Base-by-base conservation (phyloP, 2,329 filamentous ascomycete species). In the Eurotiales sp. region DNA sequence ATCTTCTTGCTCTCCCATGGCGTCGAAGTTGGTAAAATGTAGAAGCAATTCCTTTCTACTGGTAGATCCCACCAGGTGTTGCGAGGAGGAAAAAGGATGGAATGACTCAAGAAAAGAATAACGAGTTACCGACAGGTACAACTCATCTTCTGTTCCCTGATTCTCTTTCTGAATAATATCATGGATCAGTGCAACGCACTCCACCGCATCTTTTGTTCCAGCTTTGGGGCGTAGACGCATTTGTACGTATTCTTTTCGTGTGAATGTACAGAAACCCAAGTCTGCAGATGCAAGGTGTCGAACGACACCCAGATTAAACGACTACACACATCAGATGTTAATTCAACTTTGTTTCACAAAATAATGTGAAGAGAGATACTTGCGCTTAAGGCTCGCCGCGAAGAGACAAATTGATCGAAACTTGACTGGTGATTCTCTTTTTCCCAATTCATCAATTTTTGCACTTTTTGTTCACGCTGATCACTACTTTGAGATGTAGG, bases 41-140 rank as follows among this genome's bases (percentile, higher is more conserved):
- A 46, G 8, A 3, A 46, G n/a, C 14, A 46, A 22, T 34, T 46
- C 44, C 32, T 46, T 46, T 21, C 19, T 46, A 17, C 23, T 46
- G 8, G 17, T 19, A 7, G 14, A 6, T 10, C n/a, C 12, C 10
- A 15, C 10, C 1, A 15, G 12, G 8, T 36, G 3, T 7, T 23
- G 6, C 4, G 29, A 2, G 11, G 5, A 36, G 17, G 21, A 17
- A 36, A 46, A 36, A 10, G 43, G 43, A 23, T 23, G 12, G 1
- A n/a, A 36, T 25, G 22, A 37, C 15, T 37, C 32, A 11, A 46
- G 44, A n/a, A 46, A 46, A 8, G 30, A 37, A n/a, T 36, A 46
- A 19, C 44, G 44, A 27, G 44, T n/a, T 6, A 8, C 44, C 32
- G 37, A 17, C 11, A 46, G 21, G 7, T 14, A 36, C 21, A 23